Base-by-base conservation (phyloP, 2,329 filamentous ascomycete genomes). In the Periconia sp. region DNA sequence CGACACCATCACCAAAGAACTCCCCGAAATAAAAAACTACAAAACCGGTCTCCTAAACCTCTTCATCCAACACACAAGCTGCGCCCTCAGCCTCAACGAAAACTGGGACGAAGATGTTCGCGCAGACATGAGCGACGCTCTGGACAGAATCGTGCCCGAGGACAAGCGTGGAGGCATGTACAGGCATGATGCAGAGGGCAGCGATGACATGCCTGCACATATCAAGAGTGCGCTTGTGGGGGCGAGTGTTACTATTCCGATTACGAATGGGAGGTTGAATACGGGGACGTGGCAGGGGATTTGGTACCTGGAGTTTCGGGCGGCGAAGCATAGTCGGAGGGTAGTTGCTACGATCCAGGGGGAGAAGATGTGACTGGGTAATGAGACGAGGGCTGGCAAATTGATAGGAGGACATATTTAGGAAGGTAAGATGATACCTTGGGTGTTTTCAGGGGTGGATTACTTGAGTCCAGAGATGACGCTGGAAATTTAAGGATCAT, bases 161-260 rank as follows among this genome's bases (percentile, higher is more conserved):
- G 92, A 95, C 41, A 81, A 65, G 53, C 71, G 73, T 56, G 69
- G 70, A 1, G 65, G 67, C 7, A 69, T 97, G 32, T 99, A 97
- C 73, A 77, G 89, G 30, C 94, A 99, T 73, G 84, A 82, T 61
- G 92, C 87, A 0, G 94, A 96, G 77, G 94, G 94, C 2, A 57
- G 63, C 37, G 94, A 99, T 74, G 94, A 97, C 72, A 96, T 97
- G 90, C 94, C 94, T 25, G 92, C 91, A 46, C 94, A 99, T 71
- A 87, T 99, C 69, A 99, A 99, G 74, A 90, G 86, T 44, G 88
- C 90, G 0, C 75, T 99, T 36, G 80, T 97, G 21, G 94, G 94
- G 11, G 89, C 92, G 4, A 95, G 88, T 57, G 84, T 97, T 3
- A 92, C 86, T 5, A 87, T 99, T 45, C 94, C 94, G 1, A 96